A percentile compares a stretch with the other conserved stretches of the same genome.
Conservation (phyloP, 805 yeast species). For the Metschnikowia hibisci region DNA sequence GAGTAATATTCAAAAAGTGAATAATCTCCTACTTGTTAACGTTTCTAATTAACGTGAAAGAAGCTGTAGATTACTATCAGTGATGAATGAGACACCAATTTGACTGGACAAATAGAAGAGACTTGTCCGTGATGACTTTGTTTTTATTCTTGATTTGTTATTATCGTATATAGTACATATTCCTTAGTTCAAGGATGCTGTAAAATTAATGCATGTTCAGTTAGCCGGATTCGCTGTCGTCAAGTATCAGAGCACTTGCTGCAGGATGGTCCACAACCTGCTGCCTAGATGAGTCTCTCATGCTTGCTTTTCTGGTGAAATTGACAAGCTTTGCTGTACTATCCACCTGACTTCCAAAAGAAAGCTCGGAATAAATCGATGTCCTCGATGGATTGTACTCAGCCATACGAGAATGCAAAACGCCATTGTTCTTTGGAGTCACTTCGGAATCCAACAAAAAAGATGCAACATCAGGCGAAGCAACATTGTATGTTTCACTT, state of each 20-base stretch:
- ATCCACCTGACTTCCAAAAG: constrained; percentile 6
- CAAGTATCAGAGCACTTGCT: constrained; percentile 32
- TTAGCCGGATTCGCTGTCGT: constrained; percentile 26
- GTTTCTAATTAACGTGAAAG: background rate
- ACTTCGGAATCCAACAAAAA: constrained; percentile 8
- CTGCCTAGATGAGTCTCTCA: constrained; percentile 38
- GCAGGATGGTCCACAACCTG: constrained; percentile 28
- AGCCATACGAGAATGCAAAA: background rate
- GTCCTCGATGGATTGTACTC: constrained; percentile 6
- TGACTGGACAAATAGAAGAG: no score
- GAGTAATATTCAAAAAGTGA: background rate
- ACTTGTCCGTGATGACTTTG: no score
- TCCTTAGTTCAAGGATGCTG: background rate
- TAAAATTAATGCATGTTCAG: constrained; percentile 1
- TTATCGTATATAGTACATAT: background rate
- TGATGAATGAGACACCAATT: no score
- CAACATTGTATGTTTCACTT: constrained; percentile 24
- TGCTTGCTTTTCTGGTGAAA: constrained; percentile 43
- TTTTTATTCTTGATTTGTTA: background rate
- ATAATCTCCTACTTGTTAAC: background rate
- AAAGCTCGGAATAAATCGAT: constrained; percentile 12
- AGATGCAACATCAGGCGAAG: constrained; percentile 13
- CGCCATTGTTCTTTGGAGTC: constrained; percentile 7
- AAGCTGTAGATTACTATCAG: no score
- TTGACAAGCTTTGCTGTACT: constrained; percentile 43